These are phyloP conservation scores for Hypoxylon sp. DNA, from an alignment of 2,329 filamentous ascomycete species.

Conservation along the genomic window DNA sequence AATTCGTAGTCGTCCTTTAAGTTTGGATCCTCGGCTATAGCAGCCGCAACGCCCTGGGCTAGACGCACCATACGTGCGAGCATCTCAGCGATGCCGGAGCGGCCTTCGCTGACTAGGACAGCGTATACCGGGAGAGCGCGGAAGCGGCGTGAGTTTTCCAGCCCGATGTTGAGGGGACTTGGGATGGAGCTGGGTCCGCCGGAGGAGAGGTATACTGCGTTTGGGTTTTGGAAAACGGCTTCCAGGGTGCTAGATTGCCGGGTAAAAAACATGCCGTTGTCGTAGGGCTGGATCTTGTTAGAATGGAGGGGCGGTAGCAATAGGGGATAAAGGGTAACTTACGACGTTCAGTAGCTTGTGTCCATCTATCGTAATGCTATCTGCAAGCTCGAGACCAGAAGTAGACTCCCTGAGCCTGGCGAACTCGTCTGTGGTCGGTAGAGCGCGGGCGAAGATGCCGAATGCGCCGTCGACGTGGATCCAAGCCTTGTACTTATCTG, in stretches of 20 bases:
- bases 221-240: conserved; percentile 83
- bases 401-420: conserved; percentile 63
- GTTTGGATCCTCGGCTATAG: conserved; percentile 60
- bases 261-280: conserved; percentile 91
- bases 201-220: conserved; percentile 81
- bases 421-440: conserved; percentile 73
- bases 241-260: conserved; percentile 71
- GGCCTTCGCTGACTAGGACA: conserved; percentile 81
- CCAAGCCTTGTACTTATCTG: conserved; percentile 83
- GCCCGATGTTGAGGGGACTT: conserved; percentile 87
- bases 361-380: conserved; percentile 88
- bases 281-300: conserved; percentile 75
- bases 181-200: conserved; percentile 65
- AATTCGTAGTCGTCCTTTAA: conserved; percentile 45
- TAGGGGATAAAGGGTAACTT: conserved; percentile 53
- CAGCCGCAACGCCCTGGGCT: conserved; percentile 76
- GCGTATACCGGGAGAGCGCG: conserved; percentile 92
- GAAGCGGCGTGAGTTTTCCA: conserved; percentile 94
- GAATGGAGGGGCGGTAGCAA: conserved; percentile 1
- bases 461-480: conserved; percentile 93
- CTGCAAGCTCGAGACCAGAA: conserved; percentile 82
- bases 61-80: conserved; percentile 80
- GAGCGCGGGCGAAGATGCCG: conserved; percentile 81
- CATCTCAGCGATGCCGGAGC: conserved; percentile 76
- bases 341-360: conserved; percentile 95